Evolutionary conservation across 257 asterid genomes (phyloP).

Genomic region (Thymus mandschuricus): DNA sequence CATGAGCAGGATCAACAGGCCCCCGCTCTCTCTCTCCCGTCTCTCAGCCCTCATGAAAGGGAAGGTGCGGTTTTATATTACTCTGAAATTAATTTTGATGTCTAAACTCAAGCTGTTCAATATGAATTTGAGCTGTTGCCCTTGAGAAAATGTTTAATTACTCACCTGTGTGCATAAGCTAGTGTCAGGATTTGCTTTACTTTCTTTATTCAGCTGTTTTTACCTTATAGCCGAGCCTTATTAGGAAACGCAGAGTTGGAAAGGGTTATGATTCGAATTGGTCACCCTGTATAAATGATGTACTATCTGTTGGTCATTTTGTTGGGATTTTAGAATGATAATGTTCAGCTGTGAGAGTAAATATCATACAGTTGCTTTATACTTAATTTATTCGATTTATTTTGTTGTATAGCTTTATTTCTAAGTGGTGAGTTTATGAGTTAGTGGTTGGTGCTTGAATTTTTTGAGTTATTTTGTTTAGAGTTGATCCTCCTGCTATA

Average conservation of each 20-base stretch:
- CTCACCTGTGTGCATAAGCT: background rate
- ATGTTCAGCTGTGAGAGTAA: background rate
- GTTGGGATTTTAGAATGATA: background rate
- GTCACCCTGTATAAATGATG: background rate
- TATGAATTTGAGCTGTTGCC: background rate
- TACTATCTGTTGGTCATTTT: background rate
- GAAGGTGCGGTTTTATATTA: slow-evolving; percentile 50
- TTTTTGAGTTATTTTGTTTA: too few species aligned
- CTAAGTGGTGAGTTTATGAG: too few species aligned
- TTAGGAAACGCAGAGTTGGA: background rate
- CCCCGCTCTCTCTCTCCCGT: slow-evolving; percentile 86
- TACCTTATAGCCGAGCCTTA: background rate
- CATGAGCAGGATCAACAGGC: slow-evolving; percentile 89
- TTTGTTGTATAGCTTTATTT: background rate
- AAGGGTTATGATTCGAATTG: background rate
- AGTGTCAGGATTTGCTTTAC: background rate
- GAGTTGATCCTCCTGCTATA: too few species aligned
- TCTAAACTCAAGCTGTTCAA: background rate
- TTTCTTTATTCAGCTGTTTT: background rate
- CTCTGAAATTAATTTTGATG: background rate
- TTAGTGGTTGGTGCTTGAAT: too few species aligned
- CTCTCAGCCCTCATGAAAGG: slow-evolving; percentile 63
- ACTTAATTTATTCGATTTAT: background rate
- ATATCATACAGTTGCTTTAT: background rate
- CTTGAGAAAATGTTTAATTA: background rate